phyloP scores from a whole-genome alignment of 768 basidiomycete species.

The Psilocybe tampanensis region DNA sequence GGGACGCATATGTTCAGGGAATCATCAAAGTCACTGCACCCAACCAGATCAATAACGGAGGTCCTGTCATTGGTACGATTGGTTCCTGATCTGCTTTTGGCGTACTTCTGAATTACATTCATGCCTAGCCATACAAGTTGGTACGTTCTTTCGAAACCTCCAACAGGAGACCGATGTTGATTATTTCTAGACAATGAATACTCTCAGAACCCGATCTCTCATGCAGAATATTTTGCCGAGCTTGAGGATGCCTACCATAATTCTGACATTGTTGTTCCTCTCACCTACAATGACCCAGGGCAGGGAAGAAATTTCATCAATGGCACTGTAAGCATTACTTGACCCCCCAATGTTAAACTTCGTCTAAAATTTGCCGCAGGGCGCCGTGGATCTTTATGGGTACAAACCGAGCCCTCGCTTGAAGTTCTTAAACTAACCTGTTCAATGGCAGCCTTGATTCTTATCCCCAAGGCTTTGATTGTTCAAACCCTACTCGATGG shows the following conservation, averaged over 20 bases:
- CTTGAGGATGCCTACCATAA: slow-evolving; percentile 57
- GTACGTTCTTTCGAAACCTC: slow-evolving; percentile 10
- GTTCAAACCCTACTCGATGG: slow-evolving; percentile 73
- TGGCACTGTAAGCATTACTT: slow-evolving; percentile 52
- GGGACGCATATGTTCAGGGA: slow-evolving; percentile 71
- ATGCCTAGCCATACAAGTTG: slow-evolving; percentile 30
- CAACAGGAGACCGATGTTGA: background rate
- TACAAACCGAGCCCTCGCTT: slow-evolving; percentile 20
- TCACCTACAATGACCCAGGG: slow-evolving; percentile 76
- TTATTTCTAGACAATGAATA: slow-evolving; percentile 75
- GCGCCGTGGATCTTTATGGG: slow-evolving; percentile 80
- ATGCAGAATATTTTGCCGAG: slow-evolving; percentile 61
- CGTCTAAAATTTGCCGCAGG: slow-evolving; percentile 32
- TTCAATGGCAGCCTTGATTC: slow-evolving; percentile 52
- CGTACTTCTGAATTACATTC: background rate
- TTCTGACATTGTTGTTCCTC: slow-evolving; percentile 64
- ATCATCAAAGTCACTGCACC: slow-evolving; percentile 61
- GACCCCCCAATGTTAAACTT: background rate
- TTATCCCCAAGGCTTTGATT: slow-evolving; percentile 82
- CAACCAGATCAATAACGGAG: slow-evolving; percentile 72
- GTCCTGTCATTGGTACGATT: slow-evolving; percentile 69
- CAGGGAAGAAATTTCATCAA: slow-evolving; percentile 63
- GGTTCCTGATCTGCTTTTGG: background rate
- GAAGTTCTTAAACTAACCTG: background rate
- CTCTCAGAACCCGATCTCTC: slow-evolving; percentile 47